phyloP scores from a whole-genome alignment of 768 basidiomycete genomes.

The Boletus huronensis region DNA sequence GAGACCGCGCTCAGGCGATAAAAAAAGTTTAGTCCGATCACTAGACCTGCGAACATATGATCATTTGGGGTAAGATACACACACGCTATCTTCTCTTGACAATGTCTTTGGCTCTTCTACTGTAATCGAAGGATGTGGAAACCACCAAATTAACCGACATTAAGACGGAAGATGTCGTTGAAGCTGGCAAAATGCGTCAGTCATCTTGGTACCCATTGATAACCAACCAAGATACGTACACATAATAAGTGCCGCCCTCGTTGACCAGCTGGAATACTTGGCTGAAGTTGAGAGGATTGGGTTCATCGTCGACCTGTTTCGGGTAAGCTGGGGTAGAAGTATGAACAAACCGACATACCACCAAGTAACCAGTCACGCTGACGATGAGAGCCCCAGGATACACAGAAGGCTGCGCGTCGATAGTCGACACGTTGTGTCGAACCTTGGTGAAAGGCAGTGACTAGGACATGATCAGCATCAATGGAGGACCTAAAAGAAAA shows the following conservation, averaged over 20 bases:
- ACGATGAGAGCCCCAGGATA: conserved; percentile 58
- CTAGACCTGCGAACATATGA: conserved; percentile 5
- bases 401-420: conserved; percentile 86
- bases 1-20: background rate
- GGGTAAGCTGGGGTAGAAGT: conserved; percentile 2
- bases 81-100: conserved; percentile 13
- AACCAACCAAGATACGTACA: conserved; percentile 50
- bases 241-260: conserved; percentile 72
- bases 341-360: conserved; percentile 44
- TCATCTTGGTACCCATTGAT: conserved; percentile 1
- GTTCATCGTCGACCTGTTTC: conserved; percentile 72
- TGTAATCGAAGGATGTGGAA: background rate
- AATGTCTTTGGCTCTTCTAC: conserved; percentile 12
- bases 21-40: background rate
- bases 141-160: conserved; percentile 46
- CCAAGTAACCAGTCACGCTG: conserved; percentile 81
- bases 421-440: conserved; percentile 73
- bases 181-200: conserved; percentile 40
- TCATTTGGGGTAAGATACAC: conserved; percentile 14
- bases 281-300: conserved; percentile 82
- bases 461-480: conserved; percentile 35
- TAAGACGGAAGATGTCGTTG: conserved; percentile 93
- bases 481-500: background rate
- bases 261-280: conserved; percentile 91
- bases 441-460: conserved; percentile 79